These are phyloP conservation scores for Protomyces inundatus DNA, from an alignment of 1,139 yeast species.

Conservation along the genomic window DNA sequence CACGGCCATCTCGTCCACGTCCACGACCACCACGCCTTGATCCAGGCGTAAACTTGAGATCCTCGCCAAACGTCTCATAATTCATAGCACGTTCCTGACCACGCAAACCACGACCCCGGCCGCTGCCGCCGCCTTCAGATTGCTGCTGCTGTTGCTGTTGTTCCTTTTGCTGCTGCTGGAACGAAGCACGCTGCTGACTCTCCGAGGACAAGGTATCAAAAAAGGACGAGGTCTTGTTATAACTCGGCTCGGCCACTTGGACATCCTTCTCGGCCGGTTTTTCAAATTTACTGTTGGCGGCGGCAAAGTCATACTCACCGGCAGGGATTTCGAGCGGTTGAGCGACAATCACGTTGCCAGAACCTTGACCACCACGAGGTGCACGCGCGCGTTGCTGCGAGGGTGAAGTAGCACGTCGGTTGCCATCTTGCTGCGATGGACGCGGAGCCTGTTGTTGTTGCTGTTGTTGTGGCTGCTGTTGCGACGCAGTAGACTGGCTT, in stretches of 20 bases:
- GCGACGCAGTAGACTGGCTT: not conserved
- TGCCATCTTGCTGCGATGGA: not conserved
- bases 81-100: constrained; percentile 58
- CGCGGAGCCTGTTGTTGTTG: not conserved
- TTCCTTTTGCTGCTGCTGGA: not conserved
- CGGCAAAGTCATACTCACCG: constrained; percentile 26
- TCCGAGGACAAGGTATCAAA: constrained; percentile 50
- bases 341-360: constrained; percentile 4
- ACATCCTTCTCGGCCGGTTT: constrained; percentile 11
- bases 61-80: constrained; percentile 64
- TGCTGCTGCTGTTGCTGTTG: not conserved
- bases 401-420: not conserved
- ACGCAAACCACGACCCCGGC: constrained; percentile 50
- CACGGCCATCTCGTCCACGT: constrained; percentile 40
- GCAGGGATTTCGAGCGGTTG: constrained; percentile 24
- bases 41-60: constrained; percentile 36
- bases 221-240: constrained; percentile 51
- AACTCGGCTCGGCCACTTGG: constrained; percentile 53
- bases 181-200: constrained; percentile 28
- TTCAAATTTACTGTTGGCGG: constrained; percentile 28
- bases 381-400: constrained; percentile 6
- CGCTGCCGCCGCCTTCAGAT: constrained; percentile 29
- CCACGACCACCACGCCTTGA: constrained; percentile 39
- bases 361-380: constrained; percentile 17
- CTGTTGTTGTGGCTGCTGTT: constrained; percentile 1